phyloP scores from a whole-genome alignment of 257 asterid genomes.

The Solanum lycopersicoides region DNA sequence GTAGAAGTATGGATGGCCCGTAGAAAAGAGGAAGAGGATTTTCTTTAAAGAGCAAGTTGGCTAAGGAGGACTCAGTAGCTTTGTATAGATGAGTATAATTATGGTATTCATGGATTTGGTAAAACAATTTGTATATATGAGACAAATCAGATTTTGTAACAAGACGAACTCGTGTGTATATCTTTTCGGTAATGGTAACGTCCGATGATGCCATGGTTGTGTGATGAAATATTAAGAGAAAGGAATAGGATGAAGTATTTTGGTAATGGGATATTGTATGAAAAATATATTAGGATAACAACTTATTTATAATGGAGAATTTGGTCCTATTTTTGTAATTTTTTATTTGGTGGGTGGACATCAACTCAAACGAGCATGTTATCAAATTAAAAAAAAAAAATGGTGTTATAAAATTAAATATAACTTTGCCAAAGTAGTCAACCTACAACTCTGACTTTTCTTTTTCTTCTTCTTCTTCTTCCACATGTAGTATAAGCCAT shows the following conservation, averaged over 20 bases:
- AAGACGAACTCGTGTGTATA: no score
- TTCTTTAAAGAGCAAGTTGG: not conserved
- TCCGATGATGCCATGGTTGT: not conserved
- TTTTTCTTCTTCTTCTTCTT: no score
- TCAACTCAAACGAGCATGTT: no score
- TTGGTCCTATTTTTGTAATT: not conserved
- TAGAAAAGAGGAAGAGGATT: not conserved
- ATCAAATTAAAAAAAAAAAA: no score
- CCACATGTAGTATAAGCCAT: no score
- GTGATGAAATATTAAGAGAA: no score
- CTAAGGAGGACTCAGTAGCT: not conserved
- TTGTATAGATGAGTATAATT: not conserved
- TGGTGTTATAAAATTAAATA: no score
- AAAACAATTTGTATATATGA: not conserved
- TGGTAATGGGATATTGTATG: not conserved
- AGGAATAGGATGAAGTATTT: no score
- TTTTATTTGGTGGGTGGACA: not conserved
- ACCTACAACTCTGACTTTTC: no score
- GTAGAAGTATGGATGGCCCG: not conserved
- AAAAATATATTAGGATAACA: not conserved
- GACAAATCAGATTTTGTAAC: not conserved
- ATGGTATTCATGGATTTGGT: not conserved
- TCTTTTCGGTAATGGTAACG: not conserved
- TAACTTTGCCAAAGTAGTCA: no score
- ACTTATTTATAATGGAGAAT: not conserved